phyloP scores from a whole-genome alignment of 768 basidiomycete genomes.

The Leccinum uliginosum region DNA sequence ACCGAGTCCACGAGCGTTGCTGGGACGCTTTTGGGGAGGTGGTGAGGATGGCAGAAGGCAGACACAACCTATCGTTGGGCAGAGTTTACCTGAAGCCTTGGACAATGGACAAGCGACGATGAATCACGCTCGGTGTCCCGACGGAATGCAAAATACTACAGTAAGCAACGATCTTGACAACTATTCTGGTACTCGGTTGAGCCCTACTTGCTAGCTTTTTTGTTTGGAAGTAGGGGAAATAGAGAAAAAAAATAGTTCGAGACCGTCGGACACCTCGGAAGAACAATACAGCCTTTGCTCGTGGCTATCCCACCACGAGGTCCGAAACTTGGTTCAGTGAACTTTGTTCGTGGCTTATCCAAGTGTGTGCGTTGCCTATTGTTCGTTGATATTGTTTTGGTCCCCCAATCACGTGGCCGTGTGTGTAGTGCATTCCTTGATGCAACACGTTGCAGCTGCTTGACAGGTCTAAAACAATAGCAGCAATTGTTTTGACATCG shows the following conservation, averaged over 20 bases:
- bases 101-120: conserved; percentile 12
- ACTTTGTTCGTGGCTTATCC: conserved; percentile 9
- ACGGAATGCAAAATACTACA: neutral
- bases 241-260: neutral
- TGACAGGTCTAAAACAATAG: conserved; percentile 18
- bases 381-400: conserved; percentile 12
- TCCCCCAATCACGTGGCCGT: conserved; percentile 20
- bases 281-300: conserved; percentile 17
- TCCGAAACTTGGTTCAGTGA: neutral
- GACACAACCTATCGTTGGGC: conserved; percentile 47
- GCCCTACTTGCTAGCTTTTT: neutral
- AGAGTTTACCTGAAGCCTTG: conserved; percentile 34
- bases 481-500: conserved; percentile 26
- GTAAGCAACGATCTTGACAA: conserved; percentile 9
- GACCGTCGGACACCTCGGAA: neutral
- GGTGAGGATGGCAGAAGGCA: conserved; percentile 56
- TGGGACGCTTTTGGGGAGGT: conserved; percentile 51
- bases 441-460: neutral
- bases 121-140: neutral
- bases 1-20: conserved; percentile 33
- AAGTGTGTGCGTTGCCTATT: conserved; percentile 16
- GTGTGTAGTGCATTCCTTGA: neutral
- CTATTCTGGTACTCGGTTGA: neutral
- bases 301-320: neutral
- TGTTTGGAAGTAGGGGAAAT: neutral